Conservation (phyloP, 2,329 filamentous ascomycete species). For the Neofusicoccum umdonicola region DNA sequence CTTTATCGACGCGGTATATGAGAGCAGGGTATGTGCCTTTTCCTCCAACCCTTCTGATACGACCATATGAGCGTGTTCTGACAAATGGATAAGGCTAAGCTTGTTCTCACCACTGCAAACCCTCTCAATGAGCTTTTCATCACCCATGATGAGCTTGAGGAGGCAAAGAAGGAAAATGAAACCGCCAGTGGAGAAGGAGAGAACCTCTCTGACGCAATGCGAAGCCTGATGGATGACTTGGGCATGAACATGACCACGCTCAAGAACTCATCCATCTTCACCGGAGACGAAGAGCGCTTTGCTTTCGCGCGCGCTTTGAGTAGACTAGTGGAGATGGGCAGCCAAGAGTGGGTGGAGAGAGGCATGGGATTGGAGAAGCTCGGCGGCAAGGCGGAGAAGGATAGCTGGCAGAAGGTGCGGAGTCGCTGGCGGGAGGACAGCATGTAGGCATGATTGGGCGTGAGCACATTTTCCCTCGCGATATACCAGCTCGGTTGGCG, state of each 20-base stretch:
- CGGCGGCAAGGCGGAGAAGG: conserved; percentile 64
- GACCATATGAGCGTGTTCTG: not conserved
- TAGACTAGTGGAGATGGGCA: conserved; percentile 87
- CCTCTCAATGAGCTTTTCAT: conserved; percentile 58
- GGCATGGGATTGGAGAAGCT: conserved; percentile 62
- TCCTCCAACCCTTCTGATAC: not conserved
- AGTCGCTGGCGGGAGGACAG: conserved; percentile 59
- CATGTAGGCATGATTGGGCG: conserved; percentile 13
- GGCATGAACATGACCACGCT: conserved; percentile 80
- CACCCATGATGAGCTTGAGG: conserved; percentile 35
- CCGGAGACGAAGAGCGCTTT: conserved; percentile 93
- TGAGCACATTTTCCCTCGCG: not conserved
- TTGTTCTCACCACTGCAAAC: conserved; percentile 87
- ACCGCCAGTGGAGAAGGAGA: conserved; percentile 41
- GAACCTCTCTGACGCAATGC: conserved; percentile 67
- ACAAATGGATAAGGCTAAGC: conserved; percentile 68
- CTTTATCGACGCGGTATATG: conserved; percentile 95
- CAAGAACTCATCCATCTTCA: conserved; percentile 83
- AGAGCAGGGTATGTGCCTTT: conserved; percentile 53
- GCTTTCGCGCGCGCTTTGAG: conserved; percentile 89
- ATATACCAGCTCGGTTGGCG: conserved; percentile 5
- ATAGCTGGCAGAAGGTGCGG: conserved; percentile 64
- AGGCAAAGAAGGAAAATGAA: conserved; percentile 44
- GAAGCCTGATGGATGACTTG: conserved; percentile 81
- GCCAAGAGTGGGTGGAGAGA: conserved; percentile 88